Evolutionary conservation across 371 early-diverging fungal genomes (phyloP), one percentile per base, ranked within the genome.

Genomic region (Apophysomyces variabilis): DNA sequence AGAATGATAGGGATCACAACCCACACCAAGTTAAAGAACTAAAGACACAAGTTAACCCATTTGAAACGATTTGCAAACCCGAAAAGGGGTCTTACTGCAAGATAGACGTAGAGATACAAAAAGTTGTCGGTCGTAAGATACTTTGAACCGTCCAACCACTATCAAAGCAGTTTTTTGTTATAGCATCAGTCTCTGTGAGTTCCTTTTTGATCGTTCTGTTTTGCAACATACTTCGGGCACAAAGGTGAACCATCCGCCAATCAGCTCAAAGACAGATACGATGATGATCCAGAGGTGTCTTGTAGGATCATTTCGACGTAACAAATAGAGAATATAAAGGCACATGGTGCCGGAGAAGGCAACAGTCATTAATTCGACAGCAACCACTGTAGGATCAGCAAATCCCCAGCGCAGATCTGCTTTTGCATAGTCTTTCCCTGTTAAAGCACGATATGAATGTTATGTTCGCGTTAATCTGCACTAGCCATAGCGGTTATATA

Each of bases 351-450:
- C 75, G 36, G 62, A 67, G 16, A 58, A 54, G 12, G 71, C 38
- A 4, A 74, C 74, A 12, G 73, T 74, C 39, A 74, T 45, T 2
- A 77, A 64, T 58, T 77, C 78, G 35, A 77, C 64, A 1, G 72
- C 62, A 2, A 77, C 70, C 47, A 77, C 65, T 3, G 74, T 74
- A 1, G 72, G 68, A 45, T 74, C 78, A 14, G 74, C 66, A 16
- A 65, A 56, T 32, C 70, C 65, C 78, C 78, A 77, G 37, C 78
- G 72, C 26, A 61, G 60, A 60, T 77, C 78, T 11, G 78, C 78
- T 59, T 74, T 69, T 4, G 75, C 78, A 64, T 77, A 77, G 47
- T 77, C 78, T 66, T 72, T 70, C 78, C 78, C 74, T 74, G 58
- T 6, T 41, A 36, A 36, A 21, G 58, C 32, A 26, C 32, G 32